Evolutionary conservation across 179 eudicot genomes (phyloP).

Genomic region (Carnegiea gigantea): DNA sequence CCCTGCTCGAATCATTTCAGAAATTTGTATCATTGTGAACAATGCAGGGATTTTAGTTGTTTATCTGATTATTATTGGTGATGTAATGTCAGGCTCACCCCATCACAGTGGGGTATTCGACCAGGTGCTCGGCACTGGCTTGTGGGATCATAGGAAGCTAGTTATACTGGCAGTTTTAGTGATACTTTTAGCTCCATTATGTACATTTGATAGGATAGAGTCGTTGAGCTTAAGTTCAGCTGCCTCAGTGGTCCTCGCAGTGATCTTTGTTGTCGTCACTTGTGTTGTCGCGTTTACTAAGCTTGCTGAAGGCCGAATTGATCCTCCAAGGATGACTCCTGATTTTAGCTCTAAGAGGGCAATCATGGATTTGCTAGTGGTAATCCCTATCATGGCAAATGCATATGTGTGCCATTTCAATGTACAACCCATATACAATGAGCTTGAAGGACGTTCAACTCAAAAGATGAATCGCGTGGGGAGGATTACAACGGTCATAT

Average conservation of each 20-base stretch:
- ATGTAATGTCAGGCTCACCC: slow-evolving; percentile 85
- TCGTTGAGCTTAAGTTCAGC: slow-evolving; percentile 85
- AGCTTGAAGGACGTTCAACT: slow-evolving; percentile 73
- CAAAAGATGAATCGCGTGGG: slow-evolving; percentile 81
- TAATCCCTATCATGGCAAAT: slow-evolving; percentile 91
- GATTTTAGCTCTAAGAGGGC: slow-evolving; percentile 76
- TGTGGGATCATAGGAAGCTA: slow-evolving; percentile 85
- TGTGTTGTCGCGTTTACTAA: slow-evolving; percentile 59
- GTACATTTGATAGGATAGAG: slow-evolving; percentile 82
- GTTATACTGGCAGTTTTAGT: slow-evolving; percentile 62
- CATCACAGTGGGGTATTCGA: slow-evolving; percentile 82
- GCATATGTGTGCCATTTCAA: slow-evolving; percentile 94
- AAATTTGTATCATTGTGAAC: slow-evolving; percentile 77
- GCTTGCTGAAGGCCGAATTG: slow-evolving; percentile 71
- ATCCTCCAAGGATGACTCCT: slow-evolving; percentile 70
- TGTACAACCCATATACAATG: slow-evolving; percentile 89
- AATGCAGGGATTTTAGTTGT: slow-evolving; percentile 86
- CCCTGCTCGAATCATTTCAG: slow-evolving; percentile 63
- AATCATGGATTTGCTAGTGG: slow-evolving; percentile 79
- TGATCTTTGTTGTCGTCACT: slow-evolving; percentile 71
- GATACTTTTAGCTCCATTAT: slow-evolving; percentile 72
- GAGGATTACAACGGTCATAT: slow-evolving; percentile 65
- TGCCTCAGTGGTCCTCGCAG: slow-evolving; percentile 87
- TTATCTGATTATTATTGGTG: slow-evolving; percentile 89
- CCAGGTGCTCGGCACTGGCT: slow-evolving; percentile 75